Evolutionary conservation across 1,139 yeast genomes (phyloP), one percentile per base, ranked within the genome.

Genomic region (Diutina neorugosa): DNA sequence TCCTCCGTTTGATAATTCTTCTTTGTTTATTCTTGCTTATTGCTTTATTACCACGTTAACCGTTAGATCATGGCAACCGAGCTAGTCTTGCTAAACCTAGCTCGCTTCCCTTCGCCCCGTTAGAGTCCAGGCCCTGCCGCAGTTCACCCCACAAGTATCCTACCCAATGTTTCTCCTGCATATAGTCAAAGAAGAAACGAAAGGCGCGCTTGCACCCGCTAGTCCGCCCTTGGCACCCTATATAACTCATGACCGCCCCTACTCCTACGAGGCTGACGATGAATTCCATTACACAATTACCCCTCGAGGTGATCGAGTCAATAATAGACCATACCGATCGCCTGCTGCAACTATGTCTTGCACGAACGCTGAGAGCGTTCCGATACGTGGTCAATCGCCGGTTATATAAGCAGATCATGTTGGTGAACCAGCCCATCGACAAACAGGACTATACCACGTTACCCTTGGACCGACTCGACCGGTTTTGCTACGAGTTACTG

Each of bases 341-440:
- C 4, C 14, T 12, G n/a, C 14, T 37, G 9, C 50, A 46, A 16
- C 14, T 46, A 1, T 40, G 12, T 3, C 16, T 46, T 4, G 37
- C 50, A 7, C 27, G 27, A 11, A 46, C 50, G 25, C 41, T 27
- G 40, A 8, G 19, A 6, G 19, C 40, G 31, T 59, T 65, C 44
- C 58, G 59, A 41, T 31, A 44, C 21, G 52, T 56, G 37, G 61
- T 63, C 16, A 61, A 59, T 43, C 53, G 55, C 11, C 51, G 52
- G 20, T 52, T 65, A n/a, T 65, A 65, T 57, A 46, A 54, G 11
- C 54, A 57, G 8, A 61, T 65, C 4, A 57, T 60, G 51, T 54
- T 63, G n/a, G 58, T 59, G 11, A 57, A 56, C 21, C 53, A 54
- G 51, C 37, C 52, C 51, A 3, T 52, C 7, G 37, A 43, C 8